These are phyloP conservation scores for Chloropicon primus DNA, from an alignment of 139 green algal species.

Conservation along the genomic window DNA sequence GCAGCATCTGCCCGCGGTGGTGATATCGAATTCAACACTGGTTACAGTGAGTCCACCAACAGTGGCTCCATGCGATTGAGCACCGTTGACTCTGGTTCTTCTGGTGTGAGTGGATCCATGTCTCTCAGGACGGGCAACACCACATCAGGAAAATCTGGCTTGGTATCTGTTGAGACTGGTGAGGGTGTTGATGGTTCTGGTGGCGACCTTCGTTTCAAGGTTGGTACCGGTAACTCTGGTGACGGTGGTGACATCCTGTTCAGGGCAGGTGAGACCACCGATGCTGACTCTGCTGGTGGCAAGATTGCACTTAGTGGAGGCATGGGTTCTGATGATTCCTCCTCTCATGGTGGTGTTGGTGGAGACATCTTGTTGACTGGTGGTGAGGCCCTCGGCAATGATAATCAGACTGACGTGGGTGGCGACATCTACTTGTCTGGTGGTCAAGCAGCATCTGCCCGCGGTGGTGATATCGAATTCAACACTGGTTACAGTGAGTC, in stretches of 20 bases:
- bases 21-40: not conserved
- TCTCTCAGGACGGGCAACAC: not conserved
- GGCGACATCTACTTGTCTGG: not conserved
- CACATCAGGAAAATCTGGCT: not conserved
- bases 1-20: not conserved
- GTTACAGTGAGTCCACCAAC: conserved; percentile 4
- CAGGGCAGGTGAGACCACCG: not conserved
- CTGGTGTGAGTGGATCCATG: not conserved
- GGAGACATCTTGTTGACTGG: not conserved
- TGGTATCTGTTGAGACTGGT: not conserved
- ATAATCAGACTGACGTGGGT: not conserved
- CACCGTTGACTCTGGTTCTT: not conserved
- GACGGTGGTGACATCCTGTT: not conserved
- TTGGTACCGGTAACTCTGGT: not conserved
- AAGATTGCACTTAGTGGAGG: not conserved
- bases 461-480: not conserved
- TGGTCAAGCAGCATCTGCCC: not conserved
- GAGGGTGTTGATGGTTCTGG: not conserved
- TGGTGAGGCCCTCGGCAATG: not conserved
- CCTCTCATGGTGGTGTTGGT: not conserved
- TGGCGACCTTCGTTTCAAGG: not conserved
- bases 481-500: not conserved
- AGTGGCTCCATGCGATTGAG: not conserved
- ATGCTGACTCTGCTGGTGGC: not conserved
- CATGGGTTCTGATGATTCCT: not conserved